Percentiles rank a stretch among this genome's conserved stretches.
Evolutionary conservation across 176 grass and related monocot species (phyloP).

Genomic region (Rhipidocladum racemiflorum): DNA sequence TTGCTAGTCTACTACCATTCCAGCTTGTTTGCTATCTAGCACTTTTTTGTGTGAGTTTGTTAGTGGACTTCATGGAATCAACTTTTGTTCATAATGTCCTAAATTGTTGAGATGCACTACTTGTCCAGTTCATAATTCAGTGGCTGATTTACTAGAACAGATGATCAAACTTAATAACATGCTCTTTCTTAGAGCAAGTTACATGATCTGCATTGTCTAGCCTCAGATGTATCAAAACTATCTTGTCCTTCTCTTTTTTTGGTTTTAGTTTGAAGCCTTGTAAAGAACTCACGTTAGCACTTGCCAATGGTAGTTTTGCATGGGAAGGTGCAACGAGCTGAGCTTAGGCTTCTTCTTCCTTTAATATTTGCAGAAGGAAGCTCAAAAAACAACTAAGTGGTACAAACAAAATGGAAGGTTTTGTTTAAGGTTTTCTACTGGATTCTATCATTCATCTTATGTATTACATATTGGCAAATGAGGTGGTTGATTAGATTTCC

Average conservation of each 20-base stretch:
- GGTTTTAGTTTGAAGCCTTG: background rate
- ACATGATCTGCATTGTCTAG: background rate
- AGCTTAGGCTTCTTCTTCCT: background rate
- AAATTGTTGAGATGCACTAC: background rate
- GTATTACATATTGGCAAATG: no score
- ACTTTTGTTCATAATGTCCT: background rate
- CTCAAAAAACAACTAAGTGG: constrained; percentile 66
- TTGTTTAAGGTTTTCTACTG: background rate
- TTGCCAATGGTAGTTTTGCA: background rate
- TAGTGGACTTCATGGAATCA: background rate
- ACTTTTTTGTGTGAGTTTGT: constrained; percentile 13
- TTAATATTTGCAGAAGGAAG: background rate
- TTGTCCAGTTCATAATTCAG: background rate
- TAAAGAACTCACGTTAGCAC: background rate
- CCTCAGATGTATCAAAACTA: background rate
- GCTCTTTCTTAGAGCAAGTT: background rate
- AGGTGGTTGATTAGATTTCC: background rate
- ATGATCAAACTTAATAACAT: background rate
- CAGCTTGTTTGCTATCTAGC: background rate
- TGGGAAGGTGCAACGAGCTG: background rate
- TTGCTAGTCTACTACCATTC: background rate
- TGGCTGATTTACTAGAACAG: background rate
- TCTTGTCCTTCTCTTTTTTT: background rate
- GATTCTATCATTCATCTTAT: background rate
- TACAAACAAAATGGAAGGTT: constrained; percentile 81